Conservation (phyloP, 2,329 filamentous ascomycete species). For the Aspergillus cejpii region DNA sequence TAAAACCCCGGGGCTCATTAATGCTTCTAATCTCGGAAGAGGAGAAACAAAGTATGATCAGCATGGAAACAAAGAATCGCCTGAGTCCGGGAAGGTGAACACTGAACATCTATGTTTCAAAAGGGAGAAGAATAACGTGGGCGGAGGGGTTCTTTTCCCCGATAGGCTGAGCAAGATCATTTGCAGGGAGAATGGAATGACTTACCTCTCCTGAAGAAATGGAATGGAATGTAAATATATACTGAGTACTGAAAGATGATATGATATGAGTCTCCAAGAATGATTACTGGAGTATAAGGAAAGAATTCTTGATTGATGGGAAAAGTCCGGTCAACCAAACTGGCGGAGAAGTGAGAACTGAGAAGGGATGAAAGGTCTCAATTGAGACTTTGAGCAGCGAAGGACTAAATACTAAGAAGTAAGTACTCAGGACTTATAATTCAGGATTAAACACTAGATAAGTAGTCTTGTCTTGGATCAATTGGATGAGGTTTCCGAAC, state of each 20-base stretch:
- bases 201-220: constrained; percentile 11
- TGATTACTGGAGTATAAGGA: no score
- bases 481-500: neutral
- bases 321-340: neutral
- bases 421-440: no score
- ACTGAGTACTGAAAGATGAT: neutral
- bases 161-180: constrained; percentile 9
- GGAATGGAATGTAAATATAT: constrained; percentile 10
- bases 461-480: no score
- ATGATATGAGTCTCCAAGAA: neutral
- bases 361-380: neutral
- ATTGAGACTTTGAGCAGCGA: neutral
- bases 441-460: no score
- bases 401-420: no score
- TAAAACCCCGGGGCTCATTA: neutral
- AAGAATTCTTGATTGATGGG: neutral
- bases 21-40: constrained; percentile 10
- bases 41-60: constrained; percentile 11
- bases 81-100: constrained; percentile 4
- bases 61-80: constrained; percentile 9
- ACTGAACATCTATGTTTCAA: constrained; percentile 9
- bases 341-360: neutral
- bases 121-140: constrained; percentile 11
- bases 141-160: constrained; percentile 17
- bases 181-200: constrained; percentile 8